A percentile compares a stretch with the other conserved stretches of the same genome.
Conservation (phyloP, 306 rosid species). For the Argentina anserina region DNA sequence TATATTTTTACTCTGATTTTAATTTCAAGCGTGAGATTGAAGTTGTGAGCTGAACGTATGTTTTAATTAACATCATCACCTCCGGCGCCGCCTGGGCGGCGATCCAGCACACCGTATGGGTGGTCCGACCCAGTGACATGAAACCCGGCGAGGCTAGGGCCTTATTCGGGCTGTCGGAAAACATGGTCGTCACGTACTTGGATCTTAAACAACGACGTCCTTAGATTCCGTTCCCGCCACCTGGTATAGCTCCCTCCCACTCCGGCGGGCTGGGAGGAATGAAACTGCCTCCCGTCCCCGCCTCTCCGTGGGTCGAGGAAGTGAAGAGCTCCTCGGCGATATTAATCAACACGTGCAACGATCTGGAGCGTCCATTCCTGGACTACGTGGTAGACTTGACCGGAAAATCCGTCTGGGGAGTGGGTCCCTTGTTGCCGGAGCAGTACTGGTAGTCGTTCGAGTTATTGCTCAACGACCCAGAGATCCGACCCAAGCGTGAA, state of each 20-base stretch:
- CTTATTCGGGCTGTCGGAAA: not conserved
- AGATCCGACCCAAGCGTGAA: constrained; percentile 4
- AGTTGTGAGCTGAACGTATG: no score
- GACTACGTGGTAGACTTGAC: not conserved
- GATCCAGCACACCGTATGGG: constrained; percentile 1
- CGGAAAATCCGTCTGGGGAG: constrained; percentile 4
- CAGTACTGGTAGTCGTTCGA: constrained; percentile 11
- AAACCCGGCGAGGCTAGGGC: constrained; percentile 3
- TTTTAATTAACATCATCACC: no score
- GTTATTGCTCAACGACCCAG: not conserved
- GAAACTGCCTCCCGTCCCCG: constrained; percentile 3
- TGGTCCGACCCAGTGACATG: constrained; percentile 1
- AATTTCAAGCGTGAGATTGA: no score
- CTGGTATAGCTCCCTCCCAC: not conserved
- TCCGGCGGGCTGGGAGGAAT: not conserved
- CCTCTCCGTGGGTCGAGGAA: constrained; percentile 16
- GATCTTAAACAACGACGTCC: constrained; percentile 6
- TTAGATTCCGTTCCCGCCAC: not conserved
- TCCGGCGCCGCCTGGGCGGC: constrained; percentile 13
- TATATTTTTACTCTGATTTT: no score
- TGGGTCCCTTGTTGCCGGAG: constrained; percentile 15
- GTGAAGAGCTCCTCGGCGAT: constrained; percentile 4
- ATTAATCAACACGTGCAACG: constrained; percentile 20
- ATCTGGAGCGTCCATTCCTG: constrained; percentile 6
- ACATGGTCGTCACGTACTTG: not conserved